A percentile compares a stretch with the other conserved stretches of the same genome.
Conservation (phyloP, 257 asterid genomes). For the Striga asiatica region DNA sequence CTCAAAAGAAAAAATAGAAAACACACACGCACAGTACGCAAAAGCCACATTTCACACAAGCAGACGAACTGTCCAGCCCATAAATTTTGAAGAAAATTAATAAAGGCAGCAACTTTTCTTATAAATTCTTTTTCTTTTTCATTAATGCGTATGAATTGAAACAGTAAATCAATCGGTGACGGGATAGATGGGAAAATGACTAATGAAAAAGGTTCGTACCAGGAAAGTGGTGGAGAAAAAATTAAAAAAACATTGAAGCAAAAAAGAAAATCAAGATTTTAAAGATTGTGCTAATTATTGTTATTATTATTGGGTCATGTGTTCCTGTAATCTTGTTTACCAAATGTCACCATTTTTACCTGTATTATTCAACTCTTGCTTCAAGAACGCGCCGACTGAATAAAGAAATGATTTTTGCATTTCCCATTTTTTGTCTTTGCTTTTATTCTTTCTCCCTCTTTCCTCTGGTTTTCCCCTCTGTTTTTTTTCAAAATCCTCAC, state of each 20-base stretch:
- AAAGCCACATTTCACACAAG: slow-evolving; percentile 4
- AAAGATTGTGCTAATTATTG: not conserved
- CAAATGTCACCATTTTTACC: slow-evolving; percentile 14
- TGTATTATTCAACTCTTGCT: slow-evolving; percentile 18
- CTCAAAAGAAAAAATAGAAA: not conserved
- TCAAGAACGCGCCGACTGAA: slow-evolving; percentile 17
- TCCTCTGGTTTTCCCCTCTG: slow-evolving; percentile 5
- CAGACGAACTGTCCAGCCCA: no score
- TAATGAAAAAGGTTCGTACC: not conserved
- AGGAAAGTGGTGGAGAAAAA: no score
- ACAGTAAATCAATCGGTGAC: slow-evolving; percentile 5
- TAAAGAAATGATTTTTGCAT: not conserved
- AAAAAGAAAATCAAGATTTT: not conserved
- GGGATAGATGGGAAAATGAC: slow-evolving; percentile 10
- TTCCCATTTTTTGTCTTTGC: not conserved
- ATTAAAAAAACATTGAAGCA: no score
- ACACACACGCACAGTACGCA: not conserved
- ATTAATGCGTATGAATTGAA: not conserved
- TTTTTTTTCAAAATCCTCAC: slow-evolving; percentile 34
- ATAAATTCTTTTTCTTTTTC: not conserved
- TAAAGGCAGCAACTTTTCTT: not conserved
- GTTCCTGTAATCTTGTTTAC: slow-evolving; percentile 8
- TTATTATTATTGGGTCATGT: not conserved
- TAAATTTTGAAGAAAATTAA: not conserved
- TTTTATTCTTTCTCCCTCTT: not conserved